These are phyloP conservation scores for Solanum appendiculatum DNA, from an alignment of 257 asterid genomes.

Conservation along the genomic window DNA sequence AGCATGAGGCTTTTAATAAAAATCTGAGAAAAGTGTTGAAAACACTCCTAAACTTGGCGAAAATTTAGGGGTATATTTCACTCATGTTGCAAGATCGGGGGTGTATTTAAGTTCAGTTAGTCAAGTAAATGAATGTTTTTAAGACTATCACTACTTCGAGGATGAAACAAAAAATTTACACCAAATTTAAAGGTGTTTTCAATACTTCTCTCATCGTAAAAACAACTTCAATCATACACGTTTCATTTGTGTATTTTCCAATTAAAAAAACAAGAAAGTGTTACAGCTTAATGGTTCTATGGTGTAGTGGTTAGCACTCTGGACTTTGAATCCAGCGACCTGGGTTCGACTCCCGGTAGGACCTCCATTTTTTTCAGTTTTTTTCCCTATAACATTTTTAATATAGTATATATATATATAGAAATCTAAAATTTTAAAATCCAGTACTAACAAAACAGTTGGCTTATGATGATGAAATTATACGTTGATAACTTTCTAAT, in stretches of 20 bases:
- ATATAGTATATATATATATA: neutral
- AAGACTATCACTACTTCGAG: too few relatives aligned
- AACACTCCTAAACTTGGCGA: neutral
- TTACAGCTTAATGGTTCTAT: neutral
- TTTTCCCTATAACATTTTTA: neutral
- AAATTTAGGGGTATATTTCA: too few relatives aligned
- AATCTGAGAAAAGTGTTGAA: neutral
- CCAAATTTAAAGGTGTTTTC: too few relatives aligned
- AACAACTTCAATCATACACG: too few relatives aligned
- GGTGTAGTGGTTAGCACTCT: constrained; percentile 99
- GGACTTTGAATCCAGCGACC: constrained; percentile 99
- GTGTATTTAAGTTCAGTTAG: too few relatives aligned
- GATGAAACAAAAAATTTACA: too few relatives aligned
- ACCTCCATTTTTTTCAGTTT: constrained; percentile 19
- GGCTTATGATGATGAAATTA: neutral
- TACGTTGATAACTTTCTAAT: neutral
- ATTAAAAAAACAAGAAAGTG: neutral
- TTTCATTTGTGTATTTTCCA: too few relatives aligned
- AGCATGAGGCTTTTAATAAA: neutral
- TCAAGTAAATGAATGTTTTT: too few relatives aligned
- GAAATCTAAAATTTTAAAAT: neutral
- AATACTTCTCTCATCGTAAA: too few relatives aligned
- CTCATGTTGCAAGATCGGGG: neutral
- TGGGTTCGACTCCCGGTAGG: constrained; percentile 99
- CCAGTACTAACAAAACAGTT: neutral